Evolutionary conservation across 495 filamentous ascomycete genomes (phyloP).

Genomic region (Arthonia radiata): DNA sequence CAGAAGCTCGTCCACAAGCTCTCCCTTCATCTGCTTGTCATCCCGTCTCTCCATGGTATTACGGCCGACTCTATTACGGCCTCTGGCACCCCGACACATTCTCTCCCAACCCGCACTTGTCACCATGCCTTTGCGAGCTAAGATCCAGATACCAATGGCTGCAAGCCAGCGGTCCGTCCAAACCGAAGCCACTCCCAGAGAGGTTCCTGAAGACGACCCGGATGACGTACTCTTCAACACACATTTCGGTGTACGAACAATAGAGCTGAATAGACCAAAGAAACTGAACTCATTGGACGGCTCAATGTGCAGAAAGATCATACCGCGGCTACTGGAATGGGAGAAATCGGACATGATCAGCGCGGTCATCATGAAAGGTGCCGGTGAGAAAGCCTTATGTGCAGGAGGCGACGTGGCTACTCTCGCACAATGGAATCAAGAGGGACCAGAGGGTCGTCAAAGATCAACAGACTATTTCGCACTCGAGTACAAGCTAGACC

Average conservation of each 20-base stretch:
- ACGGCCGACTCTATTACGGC: no score
- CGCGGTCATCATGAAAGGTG: slow-evolving; percentile 75
- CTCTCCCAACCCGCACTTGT: no score
- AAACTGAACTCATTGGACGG: slow-evolving; percentile 79
- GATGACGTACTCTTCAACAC: slow-evolving; percentile 83
- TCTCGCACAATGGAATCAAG: slow-evolving; percentile 45
- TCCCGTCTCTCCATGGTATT: no score
- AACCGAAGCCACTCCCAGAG: slow-evolving; percentile 6
- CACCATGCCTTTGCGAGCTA: slow-evolving; percentile 73
- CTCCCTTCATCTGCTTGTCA: no score
- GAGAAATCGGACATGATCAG: slow-evolving; percentile 81
- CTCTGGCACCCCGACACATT: no score
- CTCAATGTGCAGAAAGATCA: slow-evolving; percentile 84
- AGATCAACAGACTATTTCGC: slow-evolving; percentile 64
- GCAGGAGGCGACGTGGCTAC: slow-evolving; percentile 73
- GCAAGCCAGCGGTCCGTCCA: slow-evolving; percentile 8
- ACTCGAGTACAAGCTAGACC: slow-evolving; percentile 82
- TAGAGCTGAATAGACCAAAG: slow-evolving; percentile 79
- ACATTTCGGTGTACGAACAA: slow-evolving; percentile 66
- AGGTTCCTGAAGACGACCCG: slow-evolving; percentile 35
- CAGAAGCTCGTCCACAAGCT: no score
- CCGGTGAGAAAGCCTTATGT: slow-evolving; percentile 65
- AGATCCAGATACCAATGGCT: slow-evolving; percentile 20
- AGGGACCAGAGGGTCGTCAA: slow-evolving; percentile 37
- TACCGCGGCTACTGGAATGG: slow-evolving; percentile 74